phyloP scores from a whole-genome alignment of 2,329 filamentous ascomycete genomes.

The Taxawa tesnikishii region DNA sequence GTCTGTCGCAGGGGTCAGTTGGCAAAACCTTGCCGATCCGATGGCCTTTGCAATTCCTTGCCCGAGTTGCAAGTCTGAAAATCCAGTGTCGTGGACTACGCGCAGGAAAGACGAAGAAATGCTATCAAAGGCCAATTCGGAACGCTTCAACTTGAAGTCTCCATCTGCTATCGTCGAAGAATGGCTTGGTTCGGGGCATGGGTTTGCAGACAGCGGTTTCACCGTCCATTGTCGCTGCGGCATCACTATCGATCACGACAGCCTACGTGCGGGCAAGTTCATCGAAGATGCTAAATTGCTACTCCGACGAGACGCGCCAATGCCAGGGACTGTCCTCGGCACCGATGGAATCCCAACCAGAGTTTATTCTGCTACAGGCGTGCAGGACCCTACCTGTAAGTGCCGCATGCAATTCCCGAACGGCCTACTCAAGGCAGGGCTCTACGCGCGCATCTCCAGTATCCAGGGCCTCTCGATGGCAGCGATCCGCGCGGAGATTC shows the following conservation, averaged over 20 bases:
- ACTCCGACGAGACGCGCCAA: conserved; percentile 34
- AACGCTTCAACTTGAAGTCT: not conserved
- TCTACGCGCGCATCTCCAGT: conserved; percentile 28
- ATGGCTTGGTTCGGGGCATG: conserved; percentile 30
- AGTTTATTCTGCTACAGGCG: conserved; percentile 14
- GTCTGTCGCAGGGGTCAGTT: conserved; percentile 35
- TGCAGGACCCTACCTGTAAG: not conserved
- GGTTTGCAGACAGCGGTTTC: conserved; percentile 51
- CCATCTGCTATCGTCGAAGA: conserved; percentile 23
- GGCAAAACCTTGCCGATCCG: conserved; percentile 47
- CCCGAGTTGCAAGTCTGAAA: conserved; percentile 35
- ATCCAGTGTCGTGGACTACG: conserved; percentile 48
- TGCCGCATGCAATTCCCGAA: conserved; percentile 9
- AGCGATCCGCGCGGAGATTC: conserved; percentile 39
- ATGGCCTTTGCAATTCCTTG: conserved; percentile 40
- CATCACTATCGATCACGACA: conserved; percentile 40
- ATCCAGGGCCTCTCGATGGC: conserved; percentile 29
- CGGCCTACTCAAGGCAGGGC: conserved; percentile 29
- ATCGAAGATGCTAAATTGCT: conserved; percentile 41
- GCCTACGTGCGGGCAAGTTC: conserved; percentile 52
- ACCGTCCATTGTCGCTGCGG: conserved; percentile 30
- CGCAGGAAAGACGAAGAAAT: conserved; percentile 3
- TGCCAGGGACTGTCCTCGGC: conserved; percentile 57
- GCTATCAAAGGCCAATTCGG: not conserved
- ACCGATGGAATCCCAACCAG: conserved; percentile 38